Base-by-base conservation (phyloP, 352 stramenopile genomes). In the Salisapilia sapeloensis region DNA sequence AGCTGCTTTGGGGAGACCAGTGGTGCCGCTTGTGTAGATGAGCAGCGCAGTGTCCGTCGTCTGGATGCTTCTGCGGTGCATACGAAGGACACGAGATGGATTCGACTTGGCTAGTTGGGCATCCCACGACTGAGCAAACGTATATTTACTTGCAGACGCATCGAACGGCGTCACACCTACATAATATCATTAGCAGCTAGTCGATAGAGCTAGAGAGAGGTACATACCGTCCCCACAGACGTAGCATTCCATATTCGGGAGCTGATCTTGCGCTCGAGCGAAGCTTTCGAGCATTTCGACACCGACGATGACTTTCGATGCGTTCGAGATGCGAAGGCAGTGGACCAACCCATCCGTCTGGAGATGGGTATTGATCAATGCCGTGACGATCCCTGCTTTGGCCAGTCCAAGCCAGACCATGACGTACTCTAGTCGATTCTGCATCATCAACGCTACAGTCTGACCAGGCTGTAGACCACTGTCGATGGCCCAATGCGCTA, bases 21-120 rank as follows among this genome's bases (percentile, higher is more conserved):
- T 92, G 30, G 75, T 91, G 27, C 77, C 77, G 28, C 71, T 89
- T 23, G 71, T 89, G 41, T 86, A 91, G 40, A 92, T 90, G n/a
- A 79, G 53, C 28, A 85, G 42, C 16, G 57, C 57, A 40, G 56
- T 75, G 44, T 87, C 66, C 3, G 43, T 63, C n/a, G 53, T 72
- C 22, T 42, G 48, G 29, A 80, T 53, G 6, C 44, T n/a, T n/a
- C n/a, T n/a, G n/a, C n/a, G n/a, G n/a, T n/a, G n/a, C n/a, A n/a
- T n/a, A n/a, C n/a, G n/a, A n/a, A n/a, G n/a, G n/a, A n/a, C n/a
- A n/a, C n/a, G n/a, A n/a, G n/a, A n/a, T n/a, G n/a, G n/a, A n/a
- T n/a, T n/a, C n/a, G n/a, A n/a, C n/a, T n/a, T n/a, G n/a, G n/a
- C 31, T 10, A 78, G 42, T 34, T 67, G 25, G 5, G 25, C 33